Evolutionary conservation across 148 eudicot genomes (phyloP), one percentile per base, ranked within the genome.

Genomic region (Rhododendron kiyosumense): DNA sequence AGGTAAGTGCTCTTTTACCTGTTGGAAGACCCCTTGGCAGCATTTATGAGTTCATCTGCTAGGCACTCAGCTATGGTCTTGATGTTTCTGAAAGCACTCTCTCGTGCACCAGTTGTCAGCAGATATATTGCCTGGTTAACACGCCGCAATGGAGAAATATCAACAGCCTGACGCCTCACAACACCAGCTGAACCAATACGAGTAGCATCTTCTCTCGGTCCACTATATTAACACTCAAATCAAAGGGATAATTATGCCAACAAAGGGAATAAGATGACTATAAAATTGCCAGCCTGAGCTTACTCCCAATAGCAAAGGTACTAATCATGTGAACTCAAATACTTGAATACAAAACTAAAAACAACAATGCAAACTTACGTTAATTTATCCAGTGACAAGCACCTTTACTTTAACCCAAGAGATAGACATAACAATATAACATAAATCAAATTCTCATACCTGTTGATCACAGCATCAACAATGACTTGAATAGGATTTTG

Each of bases 1-100:
- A 46, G 10, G 18, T 14, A 32, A 45, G n/a, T 7, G 30, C 34
- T 20, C 20, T 1, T 45, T 51, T 46, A 91, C 93, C 93, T 91
- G 88, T 91, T 90, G 46, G 93, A 91, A 61, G 93, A 91, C 14
- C 93, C 91, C 88, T 91, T 91, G 84, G 91, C 91, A 61, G 93
- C 93, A 90, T 91, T 91, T 75, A 91, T 91, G 67, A 91, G 93
- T 46, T 91, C 93, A 86, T 91, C 93, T 79, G 93, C 93, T 84
- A 91, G 91, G 85, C 93, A 91, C 85, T 90, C 93, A 78, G 91
- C 93, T 10, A 91, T 90, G 49, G 90, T 90, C 86, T 91, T 91
- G 81, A 91, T 83, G 86, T 91, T 91, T 63, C 93, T 87, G 86
- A 91, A 91, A 28, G 92, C 89, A 88, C 93, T 90, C 49, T 91